Evolutionary conservation across 169 alveolate genomes (phyloP), one percentile per base, ranked within the genome.

Genomic region (Perkinsus olseni): DNA sequence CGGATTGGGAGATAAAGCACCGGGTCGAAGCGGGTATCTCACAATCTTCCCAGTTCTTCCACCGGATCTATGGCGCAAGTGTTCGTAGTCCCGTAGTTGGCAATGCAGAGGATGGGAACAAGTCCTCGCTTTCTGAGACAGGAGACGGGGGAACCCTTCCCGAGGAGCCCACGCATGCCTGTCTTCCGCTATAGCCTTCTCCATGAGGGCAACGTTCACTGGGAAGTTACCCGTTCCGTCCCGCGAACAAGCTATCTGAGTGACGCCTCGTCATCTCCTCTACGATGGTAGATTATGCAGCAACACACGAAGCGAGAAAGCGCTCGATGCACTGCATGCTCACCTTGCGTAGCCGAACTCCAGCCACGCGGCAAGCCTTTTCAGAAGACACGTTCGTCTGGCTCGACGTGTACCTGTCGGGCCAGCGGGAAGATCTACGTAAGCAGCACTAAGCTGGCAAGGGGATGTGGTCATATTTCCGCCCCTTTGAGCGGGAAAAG

Each of bases 41-140:
- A 45, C 62, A 45, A 45, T 6, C 24, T 17, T 0, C 94, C 94
- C 31, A 93, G 48, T 90, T 93, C 38, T 0, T 0, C 34, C 36
- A 91, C 21, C 11, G 37, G 45, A 92, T 93, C 94, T 48, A 93
- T 39, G 11, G 93, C 94, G 0, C 91, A 36, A 0, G 92, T 28
- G 38, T 93, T 93, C 37, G 94, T 93, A 0, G 94, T 91, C 4
- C 94, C 94, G 28, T 92, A 34, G 74, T 91, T 91, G 37, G 94
- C 94, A 91, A 82, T 40, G 0, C 62, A 48, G 4, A 93, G 92
- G 82, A 11, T 38, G 13, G 94, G 94, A n/a, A 48, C 34, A 28
- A 93, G 38, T 8, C 82, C 82, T 34, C 13, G 10, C 20, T n/a
- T 17, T 45, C 62, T 45, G 62, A 45, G 24, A 17, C 24, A 10